Conservation (phyloP, 192 early-diverging fungal genomes). For the Irineochytrium annulatum region DNA sequence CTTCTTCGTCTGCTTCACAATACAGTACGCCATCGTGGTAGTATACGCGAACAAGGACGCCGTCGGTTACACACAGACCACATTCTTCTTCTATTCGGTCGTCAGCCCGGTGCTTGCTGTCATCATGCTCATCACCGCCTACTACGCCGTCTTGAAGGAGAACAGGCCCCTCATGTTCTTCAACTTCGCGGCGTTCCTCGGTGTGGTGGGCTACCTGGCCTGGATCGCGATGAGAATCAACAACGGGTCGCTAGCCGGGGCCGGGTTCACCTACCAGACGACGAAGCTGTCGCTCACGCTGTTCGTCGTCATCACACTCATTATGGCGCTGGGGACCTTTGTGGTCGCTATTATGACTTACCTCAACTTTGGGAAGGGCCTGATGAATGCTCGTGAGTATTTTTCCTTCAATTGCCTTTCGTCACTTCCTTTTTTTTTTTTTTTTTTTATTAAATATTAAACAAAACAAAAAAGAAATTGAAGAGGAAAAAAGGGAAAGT, state of each 20-base stretch:
- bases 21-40: slow-evolving; percentile 64
- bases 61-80: slow-evolving; percentile 28
- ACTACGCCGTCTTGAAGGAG: slow-evolving; percentile 61
- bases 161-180: slow-evolving; percentile 52
- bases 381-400: slow-evolving; percentile 56
- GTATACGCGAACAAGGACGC: slow-evolving; percentile 21
- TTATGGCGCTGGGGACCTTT: slow-evolving; percentile 48
- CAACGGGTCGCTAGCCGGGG: too few species aligned
- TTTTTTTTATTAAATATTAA: too few species aligned
- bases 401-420: too few species aligned
- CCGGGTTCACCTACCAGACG: slow-evolving; percentile 43
- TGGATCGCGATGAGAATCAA: too few species aligned
- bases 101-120: slow-evolving; percentile 57
- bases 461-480: too few species aligned
- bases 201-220: slow-evolving; percentile 64
- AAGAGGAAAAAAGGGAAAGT: slow-evolving; percentile 7
- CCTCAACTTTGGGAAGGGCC: slow-evolving; percentile 61
- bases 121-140: slow-evolving; percentile 57
- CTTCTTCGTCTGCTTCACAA: slow-evolving; percentile 72
- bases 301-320: slow-evolving; percentile 56
- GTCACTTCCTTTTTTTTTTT: too few species aligned
- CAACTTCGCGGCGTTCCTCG: slow-evolving; percentile 58
- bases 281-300: slow-evolving; percentile 63
- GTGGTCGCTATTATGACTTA: slow-evolving; percentile 53
- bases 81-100: slow-evolving; percentile 34